Conservation (phyloP, 1,284 basidiomycete genomes). For the Fomitiporia mediterranea region DNA sequence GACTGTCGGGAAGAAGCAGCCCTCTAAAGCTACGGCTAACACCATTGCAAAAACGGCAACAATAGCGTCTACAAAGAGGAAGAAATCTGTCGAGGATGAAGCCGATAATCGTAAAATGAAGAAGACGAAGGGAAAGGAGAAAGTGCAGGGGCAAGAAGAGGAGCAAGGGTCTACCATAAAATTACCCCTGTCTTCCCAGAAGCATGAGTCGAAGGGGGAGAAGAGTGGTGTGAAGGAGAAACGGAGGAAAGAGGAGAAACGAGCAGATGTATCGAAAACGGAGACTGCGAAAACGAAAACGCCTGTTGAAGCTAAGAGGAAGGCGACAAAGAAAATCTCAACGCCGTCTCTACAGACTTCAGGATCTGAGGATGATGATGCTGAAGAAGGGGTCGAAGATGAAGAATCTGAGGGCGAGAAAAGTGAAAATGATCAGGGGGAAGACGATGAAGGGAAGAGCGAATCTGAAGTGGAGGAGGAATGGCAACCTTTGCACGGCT, state of each 20-base stretch:
- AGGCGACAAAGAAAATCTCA: constrained; percentile 4
- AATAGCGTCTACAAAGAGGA: not conserved
- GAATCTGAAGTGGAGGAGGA: constrained; percentile 28
- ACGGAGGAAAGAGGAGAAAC: constrained; percentile 9
- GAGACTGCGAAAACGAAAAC: constrained; percentile 1
- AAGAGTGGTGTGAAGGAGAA: constrained; percentile 10
- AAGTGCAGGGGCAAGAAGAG: not conserved
- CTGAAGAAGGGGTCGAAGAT: constrained; percentile 16
- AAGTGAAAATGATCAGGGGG: constrained; percentile 15
- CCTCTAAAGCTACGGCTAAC: not conserved
- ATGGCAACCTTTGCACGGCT: constrained; percentile 57
- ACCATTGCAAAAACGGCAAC: not conserved
- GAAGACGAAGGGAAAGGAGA: not conserved
- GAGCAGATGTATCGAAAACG: constrained; percentile 8
- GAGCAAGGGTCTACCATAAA: not conserved
- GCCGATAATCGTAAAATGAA: not conserved
- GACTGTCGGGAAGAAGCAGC: not conserved
- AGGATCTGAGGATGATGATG: constrained; percentile 20
- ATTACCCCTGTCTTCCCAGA: not conserved
- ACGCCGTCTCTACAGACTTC: not conserved
- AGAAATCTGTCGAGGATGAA: constrained; percentile 19
- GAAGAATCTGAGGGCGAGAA: constrained; percentile 21
- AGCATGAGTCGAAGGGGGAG: not conserved
- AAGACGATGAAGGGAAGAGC: constrained; percentile 32
- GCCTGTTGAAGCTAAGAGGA: constrained; percentile 8